Evolutionary conservation across 148 eudicot genomes (phyloP), one percentile per base, ranked within the genome.

Genomic region (Camellia granthamiana): DNA sequence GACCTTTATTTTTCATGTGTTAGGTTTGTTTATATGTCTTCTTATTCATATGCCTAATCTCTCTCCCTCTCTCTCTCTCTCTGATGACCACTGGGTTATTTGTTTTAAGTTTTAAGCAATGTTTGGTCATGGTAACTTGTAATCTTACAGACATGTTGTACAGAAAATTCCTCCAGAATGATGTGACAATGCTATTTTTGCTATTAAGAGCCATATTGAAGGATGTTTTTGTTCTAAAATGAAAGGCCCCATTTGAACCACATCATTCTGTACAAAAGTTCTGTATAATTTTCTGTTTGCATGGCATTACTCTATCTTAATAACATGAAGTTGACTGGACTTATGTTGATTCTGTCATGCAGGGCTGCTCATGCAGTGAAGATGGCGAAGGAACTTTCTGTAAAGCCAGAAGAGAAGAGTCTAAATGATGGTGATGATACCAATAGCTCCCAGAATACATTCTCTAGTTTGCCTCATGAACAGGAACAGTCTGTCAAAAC

Each of bases 311-410:
- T 49, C 52, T 2, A 49, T 71, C 58, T 11, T 72, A 23, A 58
- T 59, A 43, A 44, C 41, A 62, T 52, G 56, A 56, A 19, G 38
- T 54, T 73, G 72, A 69, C 49, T 71, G 61, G 30, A 75, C 42
- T 79, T 58, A 30, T 70, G 61, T 47, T 58, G 69, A 46, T 71
- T 82, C 52, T 76, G 65, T 73, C 52, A 68, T 82, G 78, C 86
- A 97, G 99, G 97, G 98, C 99, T 84, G 91, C 93, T 63, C 86
- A 83, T 85, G 97, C 99, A 21, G 92, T 97, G 87, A 94, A 86
- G 86, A 84, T 94, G 92, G 94, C 93, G n/a, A 92, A 88, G 79
- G 93, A 88, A 71, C 92, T 97, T 77, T 83, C 93, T 62, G 84
- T 85, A 10, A 94, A 88, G 81, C 66, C 88, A 30, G 98, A 97